A percentile compares a stretch with the other conserved stretches of the same genome.
Conservation (phyloP, 176 grass and related monocot species). For the Hordeum marinum region DNA sequence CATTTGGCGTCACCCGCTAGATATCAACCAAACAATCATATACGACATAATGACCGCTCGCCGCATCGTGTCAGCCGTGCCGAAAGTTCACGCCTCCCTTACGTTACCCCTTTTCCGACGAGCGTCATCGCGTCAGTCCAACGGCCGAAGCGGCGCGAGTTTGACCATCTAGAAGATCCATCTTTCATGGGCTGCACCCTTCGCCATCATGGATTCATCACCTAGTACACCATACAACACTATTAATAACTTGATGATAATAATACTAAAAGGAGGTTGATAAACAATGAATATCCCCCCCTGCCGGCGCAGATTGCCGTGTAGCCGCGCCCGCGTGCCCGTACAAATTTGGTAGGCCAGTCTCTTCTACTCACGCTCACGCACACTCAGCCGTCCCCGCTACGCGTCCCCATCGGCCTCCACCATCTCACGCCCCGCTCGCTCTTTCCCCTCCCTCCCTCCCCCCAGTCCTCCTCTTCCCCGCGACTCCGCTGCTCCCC, state of each 20-base stretch:
- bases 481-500: constrained; percentile 4
- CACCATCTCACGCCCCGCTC: not conserved
- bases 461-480: not conserved
- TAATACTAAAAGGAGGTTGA: not conserved
- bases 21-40: not conserved
- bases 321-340: constrained; percentile 25
- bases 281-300: not conserved
- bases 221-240: not conserved
- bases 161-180: not conserved
- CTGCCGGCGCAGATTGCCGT: not conserved
- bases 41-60: not conserved
- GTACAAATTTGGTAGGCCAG: constrained; percentile 9
- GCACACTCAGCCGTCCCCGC: not conserved
- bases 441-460: constrained; percentile 32
- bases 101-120: not conserved
- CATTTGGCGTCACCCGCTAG: not conserved
- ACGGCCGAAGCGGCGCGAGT: not conserved
- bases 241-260: not conserved
- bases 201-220: not conserved
- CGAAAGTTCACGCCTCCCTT: not conserved
- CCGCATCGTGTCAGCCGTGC: not conserved
- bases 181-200: not conserved
- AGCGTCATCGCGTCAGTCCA: not conserved
- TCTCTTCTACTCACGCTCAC: not conserved
- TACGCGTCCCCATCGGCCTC: constrained; percentile 36